These are phyloP conservation scores for Fusarium denticulatum DNA, from an alignment of 2,329 filamentous ascomycete genomes.

Conservation along the genomic window DNA sequence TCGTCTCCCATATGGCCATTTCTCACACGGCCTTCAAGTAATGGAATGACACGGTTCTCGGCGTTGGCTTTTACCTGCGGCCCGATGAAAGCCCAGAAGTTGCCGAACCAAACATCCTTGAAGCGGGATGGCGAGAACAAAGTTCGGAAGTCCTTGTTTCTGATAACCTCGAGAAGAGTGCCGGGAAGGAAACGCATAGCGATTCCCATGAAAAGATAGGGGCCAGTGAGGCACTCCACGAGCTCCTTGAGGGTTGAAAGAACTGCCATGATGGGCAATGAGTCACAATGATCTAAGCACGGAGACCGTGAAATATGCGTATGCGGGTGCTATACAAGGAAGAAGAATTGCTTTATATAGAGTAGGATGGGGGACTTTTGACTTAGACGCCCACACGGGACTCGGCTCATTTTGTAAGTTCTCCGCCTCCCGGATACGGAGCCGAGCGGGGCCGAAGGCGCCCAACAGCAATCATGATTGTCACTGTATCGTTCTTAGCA, in stretches of 20 bases:
- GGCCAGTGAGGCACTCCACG: slow-evolving; percentile 53
- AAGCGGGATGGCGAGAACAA: slow-evolving; percentile 56
- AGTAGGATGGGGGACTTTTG: neutral
- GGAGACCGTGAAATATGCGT: neutral
- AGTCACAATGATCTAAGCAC: neutral
- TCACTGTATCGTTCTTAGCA: neutral
- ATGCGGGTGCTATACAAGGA: neutral
- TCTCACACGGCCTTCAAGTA: slow-evolving; percentile 61
- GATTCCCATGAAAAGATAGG: slow-evolving; percentile 63
- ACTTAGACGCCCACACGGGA: slow-evolving; percentile 1
- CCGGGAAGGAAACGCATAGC: slow-evolving; percentile 61
- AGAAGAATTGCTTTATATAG: slow-evolving; percentile 12
- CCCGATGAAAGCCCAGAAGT: slow-evolving; percentile 68
- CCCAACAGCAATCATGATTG: neutral
- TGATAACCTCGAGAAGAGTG: slow-evolving; percentile 58
- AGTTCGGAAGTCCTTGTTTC: slow-evolving; percentile 45
- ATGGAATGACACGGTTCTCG: slow-evolving; percentile 58
- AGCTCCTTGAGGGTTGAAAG: slow-evolving; percentile 39
- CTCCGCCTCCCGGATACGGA: slow-evolving; percentile 24
- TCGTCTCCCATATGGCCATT: slow-evolving; percentile 50
- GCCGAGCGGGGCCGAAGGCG: slow-evolving; percentile 24
- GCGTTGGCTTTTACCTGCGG: slow-evolving; percentile 58
- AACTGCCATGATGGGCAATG: slow-evolving; percentile 39
- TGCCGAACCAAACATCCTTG: slow-evolving; percentile 65
- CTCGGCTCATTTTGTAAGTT: slow-evolving; percentile 36